phyloP scores from a whole-genome alignment of 371 early-diverging fungal species.

The Syncephalastrum racemosum region DNA sequence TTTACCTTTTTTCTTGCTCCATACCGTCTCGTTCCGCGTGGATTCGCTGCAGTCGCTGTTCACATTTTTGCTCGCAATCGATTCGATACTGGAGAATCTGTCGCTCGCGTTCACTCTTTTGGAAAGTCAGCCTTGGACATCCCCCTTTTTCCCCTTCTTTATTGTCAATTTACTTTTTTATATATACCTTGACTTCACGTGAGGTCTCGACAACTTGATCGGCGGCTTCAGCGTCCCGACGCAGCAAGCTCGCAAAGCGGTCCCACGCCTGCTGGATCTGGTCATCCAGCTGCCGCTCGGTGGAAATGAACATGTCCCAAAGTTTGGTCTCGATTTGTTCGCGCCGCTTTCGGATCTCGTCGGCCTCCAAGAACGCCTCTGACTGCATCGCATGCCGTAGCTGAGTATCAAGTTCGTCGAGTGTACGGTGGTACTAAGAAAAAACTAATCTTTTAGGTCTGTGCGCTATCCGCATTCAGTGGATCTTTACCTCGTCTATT shows the following conservation, averaged over 20 bases:
- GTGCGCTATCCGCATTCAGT: background rate
- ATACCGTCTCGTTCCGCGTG: constrained; percentile 12
- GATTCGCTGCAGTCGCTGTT: constrained; percentile 12
- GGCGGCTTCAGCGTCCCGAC: constrained; percentile 11
- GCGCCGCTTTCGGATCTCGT: constrained; percentile 3
- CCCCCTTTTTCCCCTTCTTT: too few species aligned
- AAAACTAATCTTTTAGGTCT: too few species aligned
- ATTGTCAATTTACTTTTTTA: too few species aligned
- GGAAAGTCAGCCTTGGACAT: too few species aligned
- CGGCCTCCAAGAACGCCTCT: constrained; percentile 14
- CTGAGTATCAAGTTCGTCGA: too few species aligned
- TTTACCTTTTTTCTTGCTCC: constrained; percentile 21
- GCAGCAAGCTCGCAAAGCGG: constrained; percentile 1
- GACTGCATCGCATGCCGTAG: background rate
- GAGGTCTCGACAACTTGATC: background rate
- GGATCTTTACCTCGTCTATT: constrained; percentile 6
- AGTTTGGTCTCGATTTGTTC: constrained; percentile 7
- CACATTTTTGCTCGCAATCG: constrained; percentile 15
- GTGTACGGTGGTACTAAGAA: too few species aligned
- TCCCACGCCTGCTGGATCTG: constrained; percentile 17
- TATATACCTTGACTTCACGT: too few species aligned
- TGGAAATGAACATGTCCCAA: constrained; percentile 7
- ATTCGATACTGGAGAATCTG: constrained; percentile 15
- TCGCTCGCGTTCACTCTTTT: constrained; percentile 15
- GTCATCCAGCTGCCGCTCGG: constrained; percentile 7